Conservation (phyloP, 208 protist species). For the Trypanosoma avium region DNA sequence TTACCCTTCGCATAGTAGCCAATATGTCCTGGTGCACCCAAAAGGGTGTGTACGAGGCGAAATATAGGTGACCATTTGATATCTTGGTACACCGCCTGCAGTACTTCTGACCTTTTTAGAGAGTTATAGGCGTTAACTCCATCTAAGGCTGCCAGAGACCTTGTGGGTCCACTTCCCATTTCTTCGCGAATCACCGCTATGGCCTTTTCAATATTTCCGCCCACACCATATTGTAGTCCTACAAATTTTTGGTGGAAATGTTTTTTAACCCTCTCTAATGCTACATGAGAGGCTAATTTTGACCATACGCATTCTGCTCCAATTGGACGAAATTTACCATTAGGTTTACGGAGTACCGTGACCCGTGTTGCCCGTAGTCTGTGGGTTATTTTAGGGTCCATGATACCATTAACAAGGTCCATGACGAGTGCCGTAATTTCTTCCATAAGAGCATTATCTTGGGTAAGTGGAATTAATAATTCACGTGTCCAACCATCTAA, state of each 20-base stretch:
- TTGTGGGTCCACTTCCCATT: conserved; percentile 5
- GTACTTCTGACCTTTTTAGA: neutral
- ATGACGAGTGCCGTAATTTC: conserved; percentile 20
- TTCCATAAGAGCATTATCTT: conserved; percentile 2
- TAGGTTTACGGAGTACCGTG: conserved; percentile 26
- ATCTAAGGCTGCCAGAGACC: conserved; percentile 33
- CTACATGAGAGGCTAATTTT: conserved; percentile 27
- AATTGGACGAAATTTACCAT: conserved; percentile 31
- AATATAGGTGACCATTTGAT: conserved; percentile 11
- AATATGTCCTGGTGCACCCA: conserved; percentile 17
- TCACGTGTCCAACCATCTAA: conserved; percentile 35
- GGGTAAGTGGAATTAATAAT: conserved; percentile 22
- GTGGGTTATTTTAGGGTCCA: conserved; percentile 17
- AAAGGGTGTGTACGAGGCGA: conserved; percentile 17
- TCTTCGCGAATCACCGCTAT: too few species aligned
- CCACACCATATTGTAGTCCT: conserved; percentile 24
- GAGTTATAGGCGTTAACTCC: conserved; percentile 39
- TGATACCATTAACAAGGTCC: conserved; percentile 28
- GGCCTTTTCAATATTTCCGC: conserved; percentile 23
- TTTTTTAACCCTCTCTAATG: conserved; percentile 14
- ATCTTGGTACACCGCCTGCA: conserved; percentile 14
- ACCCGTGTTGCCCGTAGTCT: conserved; percentile 21
- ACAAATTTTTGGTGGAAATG: neutral
- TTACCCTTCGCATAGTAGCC: conserved; percentile 31
- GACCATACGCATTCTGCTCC: conserved; percentile 32